Conservation (phyloP, 2,329 filamentous ascomycete species). For the Neospermospora avenae region DNA sequence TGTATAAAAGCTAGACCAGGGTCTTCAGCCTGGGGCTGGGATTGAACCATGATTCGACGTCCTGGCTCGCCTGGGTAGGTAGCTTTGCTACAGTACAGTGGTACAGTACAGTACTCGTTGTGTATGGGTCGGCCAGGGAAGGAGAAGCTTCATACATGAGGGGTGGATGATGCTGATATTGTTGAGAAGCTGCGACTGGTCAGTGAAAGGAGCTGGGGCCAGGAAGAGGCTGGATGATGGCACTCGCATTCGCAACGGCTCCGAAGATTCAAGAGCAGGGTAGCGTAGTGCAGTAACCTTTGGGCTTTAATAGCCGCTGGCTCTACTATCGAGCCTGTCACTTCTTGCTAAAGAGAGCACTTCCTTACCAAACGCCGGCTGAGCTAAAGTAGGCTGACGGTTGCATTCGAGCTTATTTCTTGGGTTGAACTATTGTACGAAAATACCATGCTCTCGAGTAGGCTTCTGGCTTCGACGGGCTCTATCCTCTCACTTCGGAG, state of each 20-base stretch:
- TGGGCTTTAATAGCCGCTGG: background rate
- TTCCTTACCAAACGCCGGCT: background rate
- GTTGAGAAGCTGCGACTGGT: constrained; percentile 6
- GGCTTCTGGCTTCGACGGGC: no score
- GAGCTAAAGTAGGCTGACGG: constrained; percentile 1
- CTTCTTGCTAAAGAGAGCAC: background rate
- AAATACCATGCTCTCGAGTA: no score
- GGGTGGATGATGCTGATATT: constrained; percentile 15
- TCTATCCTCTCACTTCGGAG: background rate
- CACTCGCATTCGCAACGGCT: background rate
- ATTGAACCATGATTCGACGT: constrained; percentile 18
- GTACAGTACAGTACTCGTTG: no score
- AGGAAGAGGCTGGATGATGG: background rate
- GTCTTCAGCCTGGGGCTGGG: constrained; percentile 23
- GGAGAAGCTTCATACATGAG: constrained; percentile 8
- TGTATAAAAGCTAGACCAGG: constrained; percentile 17
- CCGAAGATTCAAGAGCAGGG: background rate
- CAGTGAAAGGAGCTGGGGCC: background rate
- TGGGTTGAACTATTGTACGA: background rate
- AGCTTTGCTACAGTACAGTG: constrained; percentile 5
- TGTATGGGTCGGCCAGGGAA: constrained; percentile 1
- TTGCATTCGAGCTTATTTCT: background rate
- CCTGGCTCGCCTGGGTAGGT: constrained; percentile 8
- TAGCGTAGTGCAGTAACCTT: background rate
- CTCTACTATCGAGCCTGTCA: background rate